Conservation (phyloP, 169 alveolate genomes). For the Toxoplasma gondii region DNA sequence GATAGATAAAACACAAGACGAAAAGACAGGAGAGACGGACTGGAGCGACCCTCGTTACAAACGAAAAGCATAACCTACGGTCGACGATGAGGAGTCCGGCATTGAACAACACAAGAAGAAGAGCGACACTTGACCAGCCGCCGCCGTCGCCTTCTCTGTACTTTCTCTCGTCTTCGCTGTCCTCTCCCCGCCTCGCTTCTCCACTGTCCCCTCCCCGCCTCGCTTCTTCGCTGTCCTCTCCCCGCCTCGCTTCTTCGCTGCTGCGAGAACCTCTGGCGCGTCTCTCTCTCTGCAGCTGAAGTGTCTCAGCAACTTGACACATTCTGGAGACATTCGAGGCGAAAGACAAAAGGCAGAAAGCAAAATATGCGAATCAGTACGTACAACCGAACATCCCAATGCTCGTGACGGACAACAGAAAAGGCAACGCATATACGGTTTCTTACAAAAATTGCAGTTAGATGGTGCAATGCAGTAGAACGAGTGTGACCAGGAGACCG, state of each 20-base stretch:
- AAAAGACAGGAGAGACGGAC: not conserved
- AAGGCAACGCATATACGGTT: too few species aligned
- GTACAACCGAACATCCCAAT: too few species aligned
- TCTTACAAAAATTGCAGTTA: too few species aligned
- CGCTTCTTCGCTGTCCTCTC: not conserved
- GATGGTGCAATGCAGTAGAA: too few species aligned
- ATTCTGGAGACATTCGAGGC: not conserved
- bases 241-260: not conserved
- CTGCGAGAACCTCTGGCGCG: constrained; percentile 8
- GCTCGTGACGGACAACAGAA: too few species aligned
- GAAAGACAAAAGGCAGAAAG: not conserved
- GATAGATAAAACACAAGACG: not conserved
- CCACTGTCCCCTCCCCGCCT: not conserved
- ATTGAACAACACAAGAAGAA: constrained; percentile 59
- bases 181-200: not conserved
- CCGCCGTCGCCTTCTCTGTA: constrained; percentile 54
- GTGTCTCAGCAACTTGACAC: not conserved
- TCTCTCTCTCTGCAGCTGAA: not conserved
- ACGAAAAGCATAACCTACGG: constrained; percentile 69
- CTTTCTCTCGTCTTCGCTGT: not conserved
- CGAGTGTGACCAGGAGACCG: too few species aligned
- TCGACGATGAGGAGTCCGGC: constrained; percentile 83
- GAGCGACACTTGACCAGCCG: not conserved
- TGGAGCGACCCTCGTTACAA: not conserved
- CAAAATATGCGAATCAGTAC: too few species aligned